Evolutionary conservation across 179 eudicot species (phyloP), one percentile per base, ranked within the genome.

Genomic region (Corrigiola litoralis): DNA sequence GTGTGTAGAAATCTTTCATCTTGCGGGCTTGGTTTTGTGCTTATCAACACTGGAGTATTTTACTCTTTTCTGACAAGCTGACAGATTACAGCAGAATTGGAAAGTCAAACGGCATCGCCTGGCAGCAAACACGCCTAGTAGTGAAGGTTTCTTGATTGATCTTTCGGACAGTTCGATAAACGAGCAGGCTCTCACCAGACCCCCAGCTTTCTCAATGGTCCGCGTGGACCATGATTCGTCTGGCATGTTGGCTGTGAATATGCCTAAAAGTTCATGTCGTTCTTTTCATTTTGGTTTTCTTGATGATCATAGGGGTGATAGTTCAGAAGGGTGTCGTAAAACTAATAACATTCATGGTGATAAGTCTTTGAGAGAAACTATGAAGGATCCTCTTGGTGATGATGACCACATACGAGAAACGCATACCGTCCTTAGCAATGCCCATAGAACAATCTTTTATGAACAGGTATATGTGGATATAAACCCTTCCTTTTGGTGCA

Each of bases 51-150:
- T 49, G 31, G 57, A 37, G 17, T 51, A 59, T 71, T 54, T 46
- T 58, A 27, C 36, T 52, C 48, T 69, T 70, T 63, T 33, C 81
- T 77, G 56, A 79, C 73, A 48, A 69, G 60, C 75, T 37, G 50
- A 73, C 82, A 92, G 98, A 79, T 72, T 92, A 82, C 98, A 92
- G 85, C 96, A 87, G 74, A 92, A 92, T 72, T 92, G 98, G 98
- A 92, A 92, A 81, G 84, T 92, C 71, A 90, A 92, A 68, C 79
- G 97, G 73, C 90, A 85, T 69, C 88, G 98, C 18, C 56, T 85
- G 81, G 86, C 80, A 1, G 82, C 92, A 63, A 79, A 82, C 77
- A 81, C 90, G 73, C 78, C 90, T 71, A 82, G 92, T 67, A 92
- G 88, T 48, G 98, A 92, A 61, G 97, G 98, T 55, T 92, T 92